phyloP scores from a whole-genome alignment of 805 yeast genomes.

The Candida yuanshanica region DNA sequence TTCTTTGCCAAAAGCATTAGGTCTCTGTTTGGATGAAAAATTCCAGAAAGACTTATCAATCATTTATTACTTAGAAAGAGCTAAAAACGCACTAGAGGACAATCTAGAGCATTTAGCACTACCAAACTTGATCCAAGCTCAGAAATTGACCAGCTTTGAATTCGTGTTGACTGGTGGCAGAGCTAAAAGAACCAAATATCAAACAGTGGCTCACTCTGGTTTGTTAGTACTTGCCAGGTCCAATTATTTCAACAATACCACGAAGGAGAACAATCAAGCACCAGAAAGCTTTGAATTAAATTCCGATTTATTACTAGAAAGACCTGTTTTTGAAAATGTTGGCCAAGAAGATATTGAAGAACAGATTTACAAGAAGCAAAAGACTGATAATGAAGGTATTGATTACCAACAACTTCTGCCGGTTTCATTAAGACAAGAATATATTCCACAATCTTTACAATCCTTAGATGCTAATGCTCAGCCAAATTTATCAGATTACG shows the following conservation, averaged over 20 bases:
- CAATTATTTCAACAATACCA: constrained; percentile 14
- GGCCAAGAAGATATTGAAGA: constrained; percentile 43
- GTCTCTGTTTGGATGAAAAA: constrained; percentile 25
- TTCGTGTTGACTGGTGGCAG: constrained; percentile 79
- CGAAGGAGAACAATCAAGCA: constrained; percentile 30
- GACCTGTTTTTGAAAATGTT: constrained; percentile 60
- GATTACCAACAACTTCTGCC: constrained; percentile 49
- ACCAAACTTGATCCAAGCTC: constrained; percentile 50
- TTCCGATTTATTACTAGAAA: constrained; percentile 75
- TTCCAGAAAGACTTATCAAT: constrained; percentile 36
- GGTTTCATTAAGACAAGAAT: constrained; percentile 53
- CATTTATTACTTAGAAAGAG: constrained; percentile 57
- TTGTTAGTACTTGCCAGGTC: constrained; percentile 71
- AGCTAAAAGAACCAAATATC: constrained; percentile 83
- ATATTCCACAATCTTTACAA: constrained; percentile 50
- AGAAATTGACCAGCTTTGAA: constrained; percentile 51
- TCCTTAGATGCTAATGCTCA: constrained; percentile 75
- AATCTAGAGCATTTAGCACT: constrained; percentile 57
- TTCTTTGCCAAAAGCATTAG: constrained; percentile 14
- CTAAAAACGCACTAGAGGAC: constrained; percentile 57
- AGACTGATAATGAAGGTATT: constrained; percentile 32
- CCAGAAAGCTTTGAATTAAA: constrained; percentile 61
- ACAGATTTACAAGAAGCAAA: constrained; percentile 32
- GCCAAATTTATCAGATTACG: constrained; percentile 65
- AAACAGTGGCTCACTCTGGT: constrained; percentile 63